Percentiles rank a stretch among this genome's conserved stretches.
These are phyloP conservation scores for Hygrophila difformis DNA, from an alignment of 257 asterid genomes.

Conservation along the genomic window DNA sequence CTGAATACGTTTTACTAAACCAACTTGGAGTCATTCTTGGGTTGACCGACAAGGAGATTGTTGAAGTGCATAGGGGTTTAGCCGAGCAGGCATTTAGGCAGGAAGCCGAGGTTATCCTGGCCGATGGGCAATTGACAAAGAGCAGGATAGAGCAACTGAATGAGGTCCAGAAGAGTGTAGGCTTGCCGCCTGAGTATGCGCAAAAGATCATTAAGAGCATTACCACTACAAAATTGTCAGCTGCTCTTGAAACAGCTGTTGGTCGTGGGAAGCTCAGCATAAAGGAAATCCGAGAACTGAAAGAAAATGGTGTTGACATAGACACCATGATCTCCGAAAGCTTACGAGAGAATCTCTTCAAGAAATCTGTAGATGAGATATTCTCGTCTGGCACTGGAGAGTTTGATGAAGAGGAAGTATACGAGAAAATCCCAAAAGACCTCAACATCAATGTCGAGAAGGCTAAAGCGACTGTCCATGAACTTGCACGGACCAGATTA, in stretches of 20 bases:
- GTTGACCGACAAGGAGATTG: slow-evolving; percentile 63
- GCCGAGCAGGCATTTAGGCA: slow-evolving; percentile 90
- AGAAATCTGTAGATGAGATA: slow-evolving; percentile 59
- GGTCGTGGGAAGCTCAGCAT: slow-evolving; percentile 85
- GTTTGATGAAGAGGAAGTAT: slow-evolving; percentile 78
- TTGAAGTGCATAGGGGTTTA: slow-evolving; percentile 70
- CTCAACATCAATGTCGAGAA: slow-evolving; percentile 55
- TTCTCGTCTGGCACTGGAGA: slow-evolving; percentile 98
- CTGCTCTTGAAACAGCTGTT: slow-evolving; percentile 88
- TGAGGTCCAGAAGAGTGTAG: slow-evolving; percentile 68
- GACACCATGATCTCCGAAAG: slow-evolving; percentile 70
- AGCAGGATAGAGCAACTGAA: slow-evolving; percentile 65
- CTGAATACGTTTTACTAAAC: slow-evolving; percentile 57
- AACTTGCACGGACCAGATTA: slow-evolving; percentile 57
- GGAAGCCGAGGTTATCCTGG: slow-evolving; percentile 89
- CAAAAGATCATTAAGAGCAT: slow-evolving; percentile 74
- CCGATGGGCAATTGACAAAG: slow-evolving; percentile 88
- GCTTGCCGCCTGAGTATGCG: slow-evolving; percentile 77
- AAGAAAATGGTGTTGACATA: slow-evolving; percentile 72
- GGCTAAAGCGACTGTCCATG: slow-evolving; percentile 60
- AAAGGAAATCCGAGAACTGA: slow-evolving; percentile 82
- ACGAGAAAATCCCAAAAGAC: slow-evolving; percentile 72
- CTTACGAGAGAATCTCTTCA: slow-evolving; percentile 73
- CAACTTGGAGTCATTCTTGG: slow-evolving; percentile 89
- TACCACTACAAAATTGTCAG: slow-evolving; percentile 66